A percentile compares a stretch with the other conserved stretches of the same genome.
These are phyloP conservation scores for Darksidea phi DNA, from an alignment of 495 filamentous ascomycete species.

Conservation along the genomic window DNA sequence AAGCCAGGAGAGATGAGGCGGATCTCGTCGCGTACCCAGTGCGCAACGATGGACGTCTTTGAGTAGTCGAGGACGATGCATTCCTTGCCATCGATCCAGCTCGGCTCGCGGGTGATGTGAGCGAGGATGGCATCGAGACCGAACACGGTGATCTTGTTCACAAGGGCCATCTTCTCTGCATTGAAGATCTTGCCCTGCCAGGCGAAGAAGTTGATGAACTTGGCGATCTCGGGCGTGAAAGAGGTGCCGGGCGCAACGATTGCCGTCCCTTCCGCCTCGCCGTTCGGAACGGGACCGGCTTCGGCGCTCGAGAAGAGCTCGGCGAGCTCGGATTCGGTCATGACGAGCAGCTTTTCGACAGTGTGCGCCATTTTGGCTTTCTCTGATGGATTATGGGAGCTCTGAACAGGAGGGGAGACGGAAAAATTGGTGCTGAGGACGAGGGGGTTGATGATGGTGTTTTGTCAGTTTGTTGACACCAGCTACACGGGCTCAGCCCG, in stretches of 20 bases:
- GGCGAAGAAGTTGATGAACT: conserved; percentile 18
- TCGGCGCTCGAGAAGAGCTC: conserved; percentile 10
- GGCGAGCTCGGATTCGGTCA: conserved; percentile 10
- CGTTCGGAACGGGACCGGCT: conserved; percentile 16
- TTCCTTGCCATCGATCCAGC: conserved; percentile 17
- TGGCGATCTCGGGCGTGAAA: conserved; percentile 14
- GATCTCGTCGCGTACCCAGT: conserved; percentile 17
- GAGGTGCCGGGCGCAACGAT: conserved; percentile 15
- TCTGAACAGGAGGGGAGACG: conserved; percentile 11
- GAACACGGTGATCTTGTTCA: conserved; percentile 18
- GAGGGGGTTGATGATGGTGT: conserved; percentile 14
- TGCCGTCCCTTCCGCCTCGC: conserved; percentile 6
- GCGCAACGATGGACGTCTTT: conserved; percentile 13
- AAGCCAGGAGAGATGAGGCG: conserved; percentile 9
- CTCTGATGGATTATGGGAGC: conserved; percentile 2
- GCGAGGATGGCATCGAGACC: conserved; percentile 16
- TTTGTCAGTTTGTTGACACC: conserved; percentile 11
- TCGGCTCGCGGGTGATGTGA: conserved; percentile 16
- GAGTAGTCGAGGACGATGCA: conserved; percentile 20
- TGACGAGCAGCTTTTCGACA: conserved; percentile 10
- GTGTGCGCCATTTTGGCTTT: conserved; percentile 15
- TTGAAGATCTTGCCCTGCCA: conserved; percentile 21
- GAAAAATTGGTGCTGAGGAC: conserved; percentile 9
- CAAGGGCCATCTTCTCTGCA: conserved; percentile 10
- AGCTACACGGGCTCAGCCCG: conserved; percentile 10